A percentile compares a stretch with the other conserved stretches of the same genome.
Conservation (phyloP, 345 rosid genomes). For the Camelina neglecta region DNA sequence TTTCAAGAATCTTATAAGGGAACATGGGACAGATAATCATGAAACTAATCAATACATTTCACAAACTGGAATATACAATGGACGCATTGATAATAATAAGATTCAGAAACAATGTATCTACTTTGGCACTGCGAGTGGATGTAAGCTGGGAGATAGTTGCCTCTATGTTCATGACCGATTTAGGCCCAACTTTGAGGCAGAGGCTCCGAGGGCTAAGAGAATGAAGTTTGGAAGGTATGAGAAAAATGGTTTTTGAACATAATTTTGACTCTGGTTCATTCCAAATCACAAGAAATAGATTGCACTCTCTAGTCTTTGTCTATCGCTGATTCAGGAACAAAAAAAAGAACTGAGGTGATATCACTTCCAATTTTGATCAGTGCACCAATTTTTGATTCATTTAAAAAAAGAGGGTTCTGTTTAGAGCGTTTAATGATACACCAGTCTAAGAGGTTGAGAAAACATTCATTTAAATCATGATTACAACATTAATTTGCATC, state of each 20-base stretch:
- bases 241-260: conserved; percentile 24
- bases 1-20: conserved; percentile 66
- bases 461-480: neutral
- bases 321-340: neutral
- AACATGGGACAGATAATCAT: conserved; percentile 59
- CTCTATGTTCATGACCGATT: conserved; percentile 49
- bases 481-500: neutral
- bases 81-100: conserved; percentile 38
- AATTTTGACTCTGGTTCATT: conserved; percentile 9
- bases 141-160: conserved; percentile 58
- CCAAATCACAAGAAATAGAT: conserved; percentile 5
- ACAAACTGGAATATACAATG: conserved; percentile 21
- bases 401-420: neutral
- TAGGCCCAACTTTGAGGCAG: conserved; percentile 34
- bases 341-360: neutral
- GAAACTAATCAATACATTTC: conserved; percentile 35
- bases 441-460: neutral
- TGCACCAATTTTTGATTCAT: conserved; percentile 2
- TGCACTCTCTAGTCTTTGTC: conserved; percentile 1
- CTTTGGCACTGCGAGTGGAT: conserved; percentile 53
- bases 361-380: conserved; percentile 16
- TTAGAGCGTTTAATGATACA: neutral
- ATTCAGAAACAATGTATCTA: conserved; percentile 52
- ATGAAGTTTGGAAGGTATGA: conserved; percentile 43
- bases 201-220: conserved; percentile 54